Evolutionary conservation across 1,139 yeast genomes (phyloP).

Genomic region (Suhomyces yuchorum): DNA sequence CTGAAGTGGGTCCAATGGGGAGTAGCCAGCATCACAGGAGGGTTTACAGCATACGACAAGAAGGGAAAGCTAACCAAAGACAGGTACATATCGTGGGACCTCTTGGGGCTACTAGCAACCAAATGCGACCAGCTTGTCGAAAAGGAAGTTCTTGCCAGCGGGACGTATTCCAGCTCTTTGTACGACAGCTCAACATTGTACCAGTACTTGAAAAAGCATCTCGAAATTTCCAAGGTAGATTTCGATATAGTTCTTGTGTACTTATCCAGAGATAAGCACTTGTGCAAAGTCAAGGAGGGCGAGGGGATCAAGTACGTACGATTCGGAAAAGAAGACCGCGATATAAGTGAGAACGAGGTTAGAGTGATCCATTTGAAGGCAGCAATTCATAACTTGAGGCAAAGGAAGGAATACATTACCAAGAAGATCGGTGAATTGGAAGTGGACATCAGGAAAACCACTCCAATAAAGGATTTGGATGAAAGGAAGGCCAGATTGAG

Average conservation of each 20-base stretch:
- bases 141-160: slow-evolving; percentile 13
- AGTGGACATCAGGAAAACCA: slow-evolving; percentile 17
- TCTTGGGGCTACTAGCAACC: slow-evolving; percentile 21
- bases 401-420: slow-evolving; percentile 25
- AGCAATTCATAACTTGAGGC: slow-evolving; percentile 23
- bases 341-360: slow-evolving; percentile 34
- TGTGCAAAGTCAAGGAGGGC: slow-evolving; percentile 17
- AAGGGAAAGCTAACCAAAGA: slow-evolving; percentile 25
- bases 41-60: slow-evolving; percentile 11
- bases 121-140: slow-evolving; percentile 13
- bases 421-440: slow-evolving; percentile 27
- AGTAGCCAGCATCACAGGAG: slow-evolving; percentile 3
- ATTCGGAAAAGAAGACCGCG: slow-evolving; percentile 17
- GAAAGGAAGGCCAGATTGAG: slow-evolving; percentile 11
- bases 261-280: slow-evolving; percentile 26
- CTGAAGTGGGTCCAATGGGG: slow-evolving; percentile 27
- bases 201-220: slow-evolving; percentile 17
- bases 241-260: slow-evolving; percentile 29
- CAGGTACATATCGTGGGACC: slow-evolving; percentile 30
- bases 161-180: slow-evolving; percentile 24
- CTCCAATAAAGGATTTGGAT: slow-evolving; percentile 1
- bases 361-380: slow-evolving; percentile 29
- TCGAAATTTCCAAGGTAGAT: slow-evolving; percentile 25
- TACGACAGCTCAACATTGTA: slow-evolving; percentile 23
- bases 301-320: slow-evolving; percentile 26